A percentile compares a stretch with the other conserved stretches of the same genome.
Evolutionary conservation across 352 stramenopile species (phyloP).

Genomic region (Phytopythium vexans): DNA sequence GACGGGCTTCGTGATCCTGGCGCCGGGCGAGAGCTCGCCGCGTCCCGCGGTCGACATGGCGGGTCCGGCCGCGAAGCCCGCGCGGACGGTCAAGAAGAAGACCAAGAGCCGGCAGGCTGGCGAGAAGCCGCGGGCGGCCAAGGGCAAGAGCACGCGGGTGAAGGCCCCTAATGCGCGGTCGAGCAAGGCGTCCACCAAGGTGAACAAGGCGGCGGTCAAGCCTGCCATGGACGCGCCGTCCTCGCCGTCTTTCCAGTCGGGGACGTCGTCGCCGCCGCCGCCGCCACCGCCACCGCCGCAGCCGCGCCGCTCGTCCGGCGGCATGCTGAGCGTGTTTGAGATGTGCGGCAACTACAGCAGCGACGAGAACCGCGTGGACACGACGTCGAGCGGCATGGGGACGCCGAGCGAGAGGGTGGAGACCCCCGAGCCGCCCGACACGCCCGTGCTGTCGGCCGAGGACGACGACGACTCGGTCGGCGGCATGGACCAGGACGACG

Average conservation of each 20-base stretch:
- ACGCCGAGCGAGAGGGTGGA: slow-evolving; percentile 24
- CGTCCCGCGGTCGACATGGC: too few relatives aligned
- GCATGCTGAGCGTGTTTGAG: slow-evolving; percentile 81
- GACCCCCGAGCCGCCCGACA: slow-evolving; percentile 29
- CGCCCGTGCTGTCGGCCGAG: slow-evolving; percentile 25
- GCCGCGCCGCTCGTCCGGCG: slow-evolving; percentile 19
- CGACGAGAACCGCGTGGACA: slow-evolving; percentile 17
- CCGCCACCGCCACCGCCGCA: slow-evolving; percentile 7
- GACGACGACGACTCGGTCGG: slow-evolving; percentile 40
- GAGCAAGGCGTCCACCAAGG: too few relatives aligned
- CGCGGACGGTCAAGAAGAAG: too few relatives aligned
- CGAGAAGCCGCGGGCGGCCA: slow-evolving; percentile 9
- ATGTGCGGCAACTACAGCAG: slow-evolving; percentile 49
- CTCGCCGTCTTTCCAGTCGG: not conserved
- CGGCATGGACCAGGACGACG: slow-evolving; percentile 42
- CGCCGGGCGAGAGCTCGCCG: not conserved
- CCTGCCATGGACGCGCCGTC: slow-evolving; percentile 2
- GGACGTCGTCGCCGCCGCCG: not conserved
- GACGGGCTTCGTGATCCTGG: not conserved
- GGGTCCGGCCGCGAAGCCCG: too few relatives aligned
- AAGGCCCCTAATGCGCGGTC: too few relatives aligned
- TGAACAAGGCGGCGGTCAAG: slow-evolving; percentile 13
- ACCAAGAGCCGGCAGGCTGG: slow-evolving; percentile 1
- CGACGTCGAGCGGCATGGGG: slow-evolving; percentile 10
- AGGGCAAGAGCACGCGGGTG: slow-evolving; percentile 16